A percentile compares a stretch with the other conserved stretches of the same genome.
These are phyloP conservation scores for Hysterium pulicare DNA, from an alignment of 2,329 filamentous ascomycete genomes.

Conservation along the genomic window DNA sequence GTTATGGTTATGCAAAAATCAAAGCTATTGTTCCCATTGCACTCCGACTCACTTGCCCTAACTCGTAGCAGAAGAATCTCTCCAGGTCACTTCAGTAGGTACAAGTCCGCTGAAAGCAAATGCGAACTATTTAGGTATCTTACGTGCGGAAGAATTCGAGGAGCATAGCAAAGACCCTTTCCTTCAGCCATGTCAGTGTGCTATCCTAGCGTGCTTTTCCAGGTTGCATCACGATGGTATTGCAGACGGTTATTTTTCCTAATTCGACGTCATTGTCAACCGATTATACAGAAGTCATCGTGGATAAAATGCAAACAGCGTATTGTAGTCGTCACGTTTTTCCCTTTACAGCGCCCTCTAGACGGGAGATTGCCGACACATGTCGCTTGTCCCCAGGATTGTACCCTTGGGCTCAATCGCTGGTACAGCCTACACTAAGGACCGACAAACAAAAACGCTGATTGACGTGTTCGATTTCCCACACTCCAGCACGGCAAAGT, in stretches of 20 bases:
- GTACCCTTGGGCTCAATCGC: not conserved
- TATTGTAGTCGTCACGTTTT: not conserved
- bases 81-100: too few relatives aligned
- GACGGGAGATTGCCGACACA: too few relatives aligned
- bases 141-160: too few relatives aligned
- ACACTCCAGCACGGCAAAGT: constrained; percentile 3
- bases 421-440: constrained; percentile 2
- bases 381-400: constrained; percentile 5
- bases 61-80: too few relatives aligned
- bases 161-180: constrained; percentile 9
- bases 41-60: too few relatives aligned
- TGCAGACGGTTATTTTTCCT: not conserved
- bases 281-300: not conserved
- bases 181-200: constrained; percentile 2
- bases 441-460: constrained; percentile 2
- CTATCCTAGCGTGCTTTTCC: constrained; percentile 1
- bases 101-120: too few relatives aligned
- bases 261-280: not conserved
- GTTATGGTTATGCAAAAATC: constrained; percentile 21
- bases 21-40: constrained; percentile 12
- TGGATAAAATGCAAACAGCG: not conserved
- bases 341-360: too few relatives aligned
- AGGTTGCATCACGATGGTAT: constrained; percentile 2
- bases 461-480: constrained; percentile 6
- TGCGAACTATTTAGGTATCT: too few relatives aligned